phyloP scores from a whole-genome alignment of 2,329 filamentous ascomycete species.

The Epicoccum sorghinum region DNA sequence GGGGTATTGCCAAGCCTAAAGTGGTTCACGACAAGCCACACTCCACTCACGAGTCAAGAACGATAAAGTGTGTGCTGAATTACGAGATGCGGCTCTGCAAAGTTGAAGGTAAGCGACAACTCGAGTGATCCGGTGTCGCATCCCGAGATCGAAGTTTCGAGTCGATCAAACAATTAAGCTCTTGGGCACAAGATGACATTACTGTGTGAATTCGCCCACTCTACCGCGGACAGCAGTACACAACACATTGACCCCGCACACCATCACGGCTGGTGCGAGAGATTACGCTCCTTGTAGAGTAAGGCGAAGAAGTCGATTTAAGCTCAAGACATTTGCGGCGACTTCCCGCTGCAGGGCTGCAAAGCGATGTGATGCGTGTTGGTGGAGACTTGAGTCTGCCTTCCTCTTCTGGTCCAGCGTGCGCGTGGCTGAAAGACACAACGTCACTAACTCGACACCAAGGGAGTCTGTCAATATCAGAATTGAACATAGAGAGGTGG shows the following conservation, averaged over 20 bases:
- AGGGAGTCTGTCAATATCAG: background rate
- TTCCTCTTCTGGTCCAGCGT: constrained; percentile 27
- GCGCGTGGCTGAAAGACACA: constrained; percentile 14
- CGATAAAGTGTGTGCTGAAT: constrained; percentile 14
- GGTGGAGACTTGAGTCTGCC: constrained; percentile 29
- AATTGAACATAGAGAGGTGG: too few species aligned
- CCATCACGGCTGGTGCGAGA: background rate
- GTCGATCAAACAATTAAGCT: constrained; percentile 7
- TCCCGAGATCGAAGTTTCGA: constrained; percentile 3
- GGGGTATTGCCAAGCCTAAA: constrained; percentile 14
- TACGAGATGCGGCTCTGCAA: constrained; percentile 16
- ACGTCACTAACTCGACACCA: constrained; percentile 10
- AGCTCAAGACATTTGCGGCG: constrained; percentile 28
- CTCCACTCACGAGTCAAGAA: constrained; percentile 17
- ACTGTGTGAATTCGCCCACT: background rate
- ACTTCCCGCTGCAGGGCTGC: constrained; percentile 27
- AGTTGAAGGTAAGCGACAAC: constrained; percentile 7
- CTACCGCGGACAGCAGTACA: background rate
- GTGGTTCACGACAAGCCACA: constrained; percentile 16
- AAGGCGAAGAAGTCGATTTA: constrained; percentile 23
- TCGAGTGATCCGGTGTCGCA: constrained; percentile 5
- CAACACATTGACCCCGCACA: background rate
- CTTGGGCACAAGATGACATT: background rate
- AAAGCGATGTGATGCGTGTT: constrained; percentile 20
- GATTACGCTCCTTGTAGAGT: background rate